Percentiles rank a stretch among this genome's conserved stretches.
Evolutionary conservation across 306 rosid species (phyloP).

Genomic region (Pachyrhizus erosus): DNA sequence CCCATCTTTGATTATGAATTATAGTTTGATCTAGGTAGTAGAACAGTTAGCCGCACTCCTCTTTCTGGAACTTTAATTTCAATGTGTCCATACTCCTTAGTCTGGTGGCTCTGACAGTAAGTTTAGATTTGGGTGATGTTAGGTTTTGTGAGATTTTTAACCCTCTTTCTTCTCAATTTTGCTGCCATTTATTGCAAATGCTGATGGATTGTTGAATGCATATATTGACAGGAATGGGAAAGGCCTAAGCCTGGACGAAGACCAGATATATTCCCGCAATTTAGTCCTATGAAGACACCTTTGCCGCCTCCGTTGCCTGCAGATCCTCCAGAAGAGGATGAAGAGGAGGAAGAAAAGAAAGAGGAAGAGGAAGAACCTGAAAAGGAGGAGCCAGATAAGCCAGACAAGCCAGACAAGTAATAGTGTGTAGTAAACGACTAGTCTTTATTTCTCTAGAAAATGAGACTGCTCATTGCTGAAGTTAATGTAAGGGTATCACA

Average conservation of each 20-base stretch:
- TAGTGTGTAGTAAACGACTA: constrained; percentile 16
- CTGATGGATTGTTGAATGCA: constrained; percentile 23
- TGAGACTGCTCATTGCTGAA: constrained; percentile 18
- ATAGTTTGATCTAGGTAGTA: background rate
- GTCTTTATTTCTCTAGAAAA: constrained; percentile 31
- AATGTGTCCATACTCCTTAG: background rate
- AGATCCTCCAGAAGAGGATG: constrained; percentile 61
- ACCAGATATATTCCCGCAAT: constrained; percentile 61
- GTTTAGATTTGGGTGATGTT: background rate
- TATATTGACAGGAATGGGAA: constrained; percentile 53
- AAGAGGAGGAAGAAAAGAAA: constrained; percentile 50
- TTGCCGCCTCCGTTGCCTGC: constrained; percentile 60
- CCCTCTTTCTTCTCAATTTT: constrained; percentile 4
- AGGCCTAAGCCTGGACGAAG: constrained; percentile 61
- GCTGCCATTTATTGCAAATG: background rate
- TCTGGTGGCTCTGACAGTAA: background rate
- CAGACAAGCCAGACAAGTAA: constrained; percentile 9
- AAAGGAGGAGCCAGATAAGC: constrained; percentile 50
- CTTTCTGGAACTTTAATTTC: constrained; percentile 4
- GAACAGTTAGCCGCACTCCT: background rate
- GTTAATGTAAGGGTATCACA: constrained; percentile 1
- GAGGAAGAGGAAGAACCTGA: constrained; percentile 59
- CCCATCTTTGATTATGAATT: background rate
- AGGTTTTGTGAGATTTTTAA: background rate
- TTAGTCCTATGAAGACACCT: constrained; percentile 67